phyloP scores from a whole-genome alignment of 768 basidiomycete genomes.

The Terana coerulea region DNA sequence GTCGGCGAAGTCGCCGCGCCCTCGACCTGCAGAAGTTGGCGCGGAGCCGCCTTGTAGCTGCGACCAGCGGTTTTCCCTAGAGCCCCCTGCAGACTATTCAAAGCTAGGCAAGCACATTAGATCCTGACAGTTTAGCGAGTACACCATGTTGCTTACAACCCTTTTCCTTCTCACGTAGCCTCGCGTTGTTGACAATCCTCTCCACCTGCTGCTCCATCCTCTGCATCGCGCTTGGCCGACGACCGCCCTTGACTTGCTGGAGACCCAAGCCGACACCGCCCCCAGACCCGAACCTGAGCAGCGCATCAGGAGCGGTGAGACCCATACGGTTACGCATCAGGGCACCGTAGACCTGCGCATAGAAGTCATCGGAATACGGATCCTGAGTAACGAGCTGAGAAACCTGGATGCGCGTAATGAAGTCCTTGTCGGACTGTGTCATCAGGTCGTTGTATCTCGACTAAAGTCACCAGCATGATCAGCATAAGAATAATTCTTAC shows the following conservation, averaged over 20 bases:
- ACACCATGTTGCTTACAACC: conserved; percentile 30
- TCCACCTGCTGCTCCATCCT: conserved; percentile 95
- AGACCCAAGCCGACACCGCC: conserved; percentile 86
- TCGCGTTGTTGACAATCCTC: conserved; percentile 88
- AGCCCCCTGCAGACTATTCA: conserved; percentile 85
- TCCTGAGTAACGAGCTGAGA: conserved; percentile 97
- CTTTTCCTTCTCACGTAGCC: conserved; percentile 83
- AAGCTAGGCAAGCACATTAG: conserved; percentile 36
- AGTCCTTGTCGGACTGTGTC: conserved; percentile 99
- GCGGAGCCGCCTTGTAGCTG: conserved; percentile 94
- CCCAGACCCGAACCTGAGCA: conserved; percentile 79
- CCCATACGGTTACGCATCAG: conserved; percentile 78
- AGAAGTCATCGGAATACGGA: conserved; percentile 97
- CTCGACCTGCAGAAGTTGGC: conserved; percentile 91
- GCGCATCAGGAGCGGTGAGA: conserved; percentile 66
- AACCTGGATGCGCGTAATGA: conserved; percentile 98
- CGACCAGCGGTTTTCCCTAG: conserved; percentile 92
- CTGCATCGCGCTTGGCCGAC: conserved; percentile 84
- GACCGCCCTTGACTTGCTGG: conserved; percentile 58
- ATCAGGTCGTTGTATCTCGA: conserved; percentile 92
- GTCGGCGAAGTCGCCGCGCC: conserved; percentile 33
- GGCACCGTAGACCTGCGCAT: conserved; percentile 93
- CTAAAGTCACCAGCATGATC: conserved; percentile 40
- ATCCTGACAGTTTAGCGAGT: background rate
- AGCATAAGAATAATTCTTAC: conserved; percentile 5